A percentile compares a stretch with the other conserved stretches of the same genome.
phyloP scores from a whole-genome alignment of 2,329 filamentous ascomycete genomes.

The Amauroascus verrucosus region DNA sequence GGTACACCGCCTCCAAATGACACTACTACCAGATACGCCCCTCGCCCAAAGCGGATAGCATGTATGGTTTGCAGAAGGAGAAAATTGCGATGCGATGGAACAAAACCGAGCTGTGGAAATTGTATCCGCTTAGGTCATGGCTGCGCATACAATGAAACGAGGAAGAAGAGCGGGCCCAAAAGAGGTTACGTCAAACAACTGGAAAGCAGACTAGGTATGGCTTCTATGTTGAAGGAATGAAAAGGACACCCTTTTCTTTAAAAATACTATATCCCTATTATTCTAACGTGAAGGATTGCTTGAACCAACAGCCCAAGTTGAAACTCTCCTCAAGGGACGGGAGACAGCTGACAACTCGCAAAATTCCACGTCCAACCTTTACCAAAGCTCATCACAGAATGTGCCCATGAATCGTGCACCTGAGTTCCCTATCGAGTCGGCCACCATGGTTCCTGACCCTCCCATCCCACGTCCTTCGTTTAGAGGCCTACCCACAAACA shows the following conservation, averaged over 20 bases:
- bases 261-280: no score
- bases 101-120: constrained; percentile 74
- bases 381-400: not conserved
- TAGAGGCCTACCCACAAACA: not conserved
- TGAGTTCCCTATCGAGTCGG: not conserved
- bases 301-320: constrained; percentile 64
- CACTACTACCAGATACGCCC: constrained; percentile 48
- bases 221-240: no score
- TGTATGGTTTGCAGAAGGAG: constrained; percentile 89
- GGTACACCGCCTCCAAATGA: constrained; percentile 18
- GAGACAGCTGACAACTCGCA: constrained; percentile 37
- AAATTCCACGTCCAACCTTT: not conserved
- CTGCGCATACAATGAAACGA: constrained; percentile 83
- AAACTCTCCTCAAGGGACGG: constrained; percentile 77
- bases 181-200: constrained; percentile 88
- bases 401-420: not conserved
- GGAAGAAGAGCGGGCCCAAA: constrained; percentile 90
- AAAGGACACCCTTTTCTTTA: no score
- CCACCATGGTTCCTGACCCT: not conserved
- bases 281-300: not conserved
- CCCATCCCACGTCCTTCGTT: not conserved
- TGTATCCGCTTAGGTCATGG: constrained; percentile 77
- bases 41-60: constrained; percentile 83
- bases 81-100: constrained; percentile 82
- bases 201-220: constrained; percentile 85